Conservation (phyloP, 306 rosid species). For the Prunus dulcis region DNA sequence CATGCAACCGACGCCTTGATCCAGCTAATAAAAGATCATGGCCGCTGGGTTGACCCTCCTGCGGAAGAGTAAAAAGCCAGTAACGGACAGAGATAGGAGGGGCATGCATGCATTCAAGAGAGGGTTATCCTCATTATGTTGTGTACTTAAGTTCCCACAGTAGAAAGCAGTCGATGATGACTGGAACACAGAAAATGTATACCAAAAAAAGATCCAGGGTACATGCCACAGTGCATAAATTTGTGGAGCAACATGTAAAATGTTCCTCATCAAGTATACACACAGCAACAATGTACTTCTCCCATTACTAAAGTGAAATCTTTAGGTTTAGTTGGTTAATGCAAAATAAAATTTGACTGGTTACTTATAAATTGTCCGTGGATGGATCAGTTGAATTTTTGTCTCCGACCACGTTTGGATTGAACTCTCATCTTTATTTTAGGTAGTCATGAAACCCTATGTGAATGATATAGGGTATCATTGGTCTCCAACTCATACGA, state of each 20-base stretch:
- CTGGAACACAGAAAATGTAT: not conserved
- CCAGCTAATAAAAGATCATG: slow-evolving; percentile 83
- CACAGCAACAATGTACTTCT: slow-evolving; percentile 6
- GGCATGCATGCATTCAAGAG: not conserved
- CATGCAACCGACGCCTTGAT: slow-evolving; percentile 89
- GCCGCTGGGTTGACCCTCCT: slow-evolving; percentile 94
- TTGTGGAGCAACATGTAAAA: not conserved
- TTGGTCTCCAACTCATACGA: too few species aligned
- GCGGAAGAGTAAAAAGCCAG: slow-evolving; percentile 43
- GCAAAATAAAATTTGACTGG: not conserved
- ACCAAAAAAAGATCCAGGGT: not conserved
- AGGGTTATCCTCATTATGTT: not conserved
- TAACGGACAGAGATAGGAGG: not conserved
- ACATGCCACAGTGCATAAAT: not conserved
- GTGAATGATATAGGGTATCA: too few species aligned
- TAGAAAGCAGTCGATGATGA: not conserved
- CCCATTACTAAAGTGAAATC: not conserved
- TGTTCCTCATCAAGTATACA: not conserved
- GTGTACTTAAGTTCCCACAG: not conserved
- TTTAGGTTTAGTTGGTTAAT: not conserved
- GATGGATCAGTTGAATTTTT: too few species aligned
- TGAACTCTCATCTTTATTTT: too few species aligned
- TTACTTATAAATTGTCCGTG: too few species aligned
- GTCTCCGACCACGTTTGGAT: too few species aligned
- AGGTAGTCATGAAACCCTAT: too few species aligned